Evolutionary conservation across 2,329 filamentous ascomycete species (phyloP).

Genomic region (Claviceps spartinae): DNA sequence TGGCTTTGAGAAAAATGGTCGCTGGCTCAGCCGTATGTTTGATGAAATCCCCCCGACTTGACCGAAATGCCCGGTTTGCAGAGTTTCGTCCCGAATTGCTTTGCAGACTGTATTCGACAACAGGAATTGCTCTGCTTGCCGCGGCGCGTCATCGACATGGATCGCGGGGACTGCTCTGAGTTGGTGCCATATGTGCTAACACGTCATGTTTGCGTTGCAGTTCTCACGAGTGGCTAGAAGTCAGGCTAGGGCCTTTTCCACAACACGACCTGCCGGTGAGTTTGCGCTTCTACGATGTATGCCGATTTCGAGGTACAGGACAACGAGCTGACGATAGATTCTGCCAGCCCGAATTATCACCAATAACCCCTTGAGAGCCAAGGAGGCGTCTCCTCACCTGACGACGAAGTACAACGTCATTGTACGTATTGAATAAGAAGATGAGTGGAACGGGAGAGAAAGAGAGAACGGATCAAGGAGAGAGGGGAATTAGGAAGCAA

Average conservation of each 20-base stretch:
- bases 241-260: slow-evolving; percentile 71
- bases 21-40: slow-evolving; percentile 41
- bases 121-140: too few species aligned
- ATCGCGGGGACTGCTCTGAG: too few species aligned
- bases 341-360: slow-evolving; percentile 66
- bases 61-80: background rate
- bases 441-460: background rate
- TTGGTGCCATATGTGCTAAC: background rate
- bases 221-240: slow-evolving; percentile 49
- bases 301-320: background rate
- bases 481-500: background rate
- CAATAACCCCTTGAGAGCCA: slow-evolving; percentile 75
- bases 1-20: slow-evolving; percentile 49
- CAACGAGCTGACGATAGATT: background rate
- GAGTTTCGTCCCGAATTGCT: background rate
- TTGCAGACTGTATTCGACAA: background rate
- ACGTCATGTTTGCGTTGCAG: slow-evolving; percentile 24
- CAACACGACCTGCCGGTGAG: slow-evolving; percentile 67
- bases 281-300: background rate
- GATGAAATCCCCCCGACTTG: slow-evolving; percentile 4
- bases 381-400: slow-evolving; percentile 80
- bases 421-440: slow-evolving; percentile 36
- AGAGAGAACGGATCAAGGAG: background rate
- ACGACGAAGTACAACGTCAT: slow-evolving; percentile 90
- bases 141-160: too few species aligned